Base-by-base conservation (phyloP, 2,329 filamentous ascomycete species). In the Chrysoporthe deuterocubensis region DNA sequence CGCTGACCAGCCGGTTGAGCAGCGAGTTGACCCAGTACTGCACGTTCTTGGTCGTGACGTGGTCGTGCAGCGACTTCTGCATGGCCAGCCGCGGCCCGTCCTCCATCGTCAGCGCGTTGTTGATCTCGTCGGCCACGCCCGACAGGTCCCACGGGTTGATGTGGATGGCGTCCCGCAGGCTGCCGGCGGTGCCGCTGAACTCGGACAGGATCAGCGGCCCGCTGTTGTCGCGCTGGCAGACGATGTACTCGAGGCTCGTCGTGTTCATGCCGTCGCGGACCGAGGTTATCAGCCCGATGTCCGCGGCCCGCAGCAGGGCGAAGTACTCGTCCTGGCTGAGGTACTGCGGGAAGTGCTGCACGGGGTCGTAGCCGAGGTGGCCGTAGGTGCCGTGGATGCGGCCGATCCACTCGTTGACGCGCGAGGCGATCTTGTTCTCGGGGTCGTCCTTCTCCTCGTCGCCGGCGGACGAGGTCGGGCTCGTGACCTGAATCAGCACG, bases 211-310 rank as follows among this genome's bases (percentile, higher is more conserved):
- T 97, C 59, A 98, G 83, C 1, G 94, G 95, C 0, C 94, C 92
- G 73, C 94, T 89, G 67, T 90, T 90, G 71, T 96, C 91, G 75
- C 93, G 92, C 79, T 98, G 95, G 78, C 93, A 97, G 67, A 97
- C 87, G 67, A 98, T 90, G 77, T 97, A 98, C 79, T 98, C 96
- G 73, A 98, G 83, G 77, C 93, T 96, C 26, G 94, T 97, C 0
- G 95, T 97, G 82, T 97, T 98, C 94, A 98, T 97, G 68, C 95
- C 95, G 78, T 98, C 96, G 69, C 95, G 89, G 32, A 98, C 94
- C 73, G 93, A 97, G 7, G 96, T 97, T 78, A 98, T 97, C 62
- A 98, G 84, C 4, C 94, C 95, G 72, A 97, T 92, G 77, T 98
- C 94, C 44, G 92, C 94, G 2, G 93, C 89, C 34, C 95, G 90